Evolutionary conservation across 805 yeast genomes (phyloP).

Genomic region (Limtongia smithiae): DNA sequence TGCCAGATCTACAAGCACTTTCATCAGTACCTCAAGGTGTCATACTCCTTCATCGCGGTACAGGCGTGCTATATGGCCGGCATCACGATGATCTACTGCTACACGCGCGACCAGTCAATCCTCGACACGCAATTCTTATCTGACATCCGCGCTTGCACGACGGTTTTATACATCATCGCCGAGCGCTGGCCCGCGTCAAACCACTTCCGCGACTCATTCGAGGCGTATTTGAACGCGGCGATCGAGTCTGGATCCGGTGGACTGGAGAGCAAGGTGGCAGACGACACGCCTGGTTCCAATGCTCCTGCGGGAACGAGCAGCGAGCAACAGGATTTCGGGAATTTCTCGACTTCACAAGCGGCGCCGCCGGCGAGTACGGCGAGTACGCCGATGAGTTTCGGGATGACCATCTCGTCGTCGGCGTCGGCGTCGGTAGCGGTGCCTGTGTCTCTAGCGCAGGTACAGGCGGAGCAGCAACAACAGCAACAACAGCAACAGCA

Average conservation of each 20-base stretch:
- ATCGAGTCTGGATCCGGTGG: conserved; percentile 14
- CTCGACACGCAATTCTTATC: conserved; percentile 23
- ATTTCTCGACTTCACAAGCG: neutral
- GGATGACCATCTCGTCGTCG: conserved; percentile 16
- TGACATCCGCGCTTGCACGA: conserved; percentile 25
- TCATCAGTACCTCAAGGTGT: conserved; percentile 23
- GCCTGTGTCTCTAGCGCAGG: neutral
- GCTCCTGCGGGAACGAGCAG: neutral
- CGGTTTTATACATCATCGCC: conserved; percentile 23
- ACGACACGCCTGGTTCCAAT: neutral
- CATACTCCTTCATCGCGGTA: conserved; percentile 24
- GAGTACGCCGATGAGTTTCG: conserved; percentile 12
- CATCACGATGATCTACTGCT: conserved; percentile 26
- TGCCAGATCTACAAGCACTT: conserved; percentile 27
- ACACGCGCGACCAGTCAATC: conserved; percentile 23
- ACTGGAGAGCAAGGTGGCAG: neutral
- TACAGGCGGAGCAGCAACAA: neutral
- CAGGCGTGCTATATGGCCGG: conserved; percentile 28
- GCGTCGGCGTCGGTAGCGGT: neutral
- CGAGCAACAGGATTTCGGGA: neutral
- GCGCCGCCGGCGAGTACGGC: neutral
- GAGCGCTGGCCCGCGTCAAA: conserved; percentile 29
- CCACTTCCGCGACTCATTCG: conserved; percentile 25
- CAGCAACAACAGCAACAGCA: too few species aligned
- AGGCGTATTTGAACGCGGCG: conserved; percentile 20